Evolutionary conservation across 208 protist species (phyloP), one percentile per base, ranked within the genome.

Genomic region (Phytomonas sp.): DNA sequence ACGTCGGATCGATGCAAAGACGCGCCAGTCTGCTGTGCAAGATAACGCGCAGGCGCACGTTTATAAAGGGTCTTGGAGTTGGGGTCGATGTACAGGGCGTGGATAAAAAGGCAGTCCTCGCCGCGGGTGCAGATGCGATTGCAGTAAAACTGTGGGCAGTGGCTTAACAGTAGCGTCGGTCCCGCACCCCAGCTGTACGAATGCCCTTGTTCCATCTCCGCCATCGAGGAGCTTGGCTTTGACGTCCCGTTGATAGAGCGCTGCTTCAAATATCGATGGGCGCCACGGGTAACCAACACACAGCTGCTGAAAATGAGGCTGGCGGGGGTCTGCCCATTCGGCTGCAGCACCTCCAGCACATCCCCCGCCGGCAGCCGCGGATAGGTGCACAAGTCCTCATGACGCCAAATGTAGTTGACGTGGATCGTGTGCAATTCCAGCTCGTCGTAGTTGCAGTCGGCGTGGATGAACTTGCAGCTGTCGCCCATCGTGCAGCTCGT

Each of bases 111-210:
- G 71, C 89, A 89, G 62, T 76, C 69, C 76, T 85, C 83, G 30
- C 84, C 87, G n/a, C 80, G 81, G 69, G 89, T 84, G 83, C 89
- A 95, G 69, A 93, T 85, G 49, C 83, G 80, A 71, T 95, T 91
- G 76, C 89, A 91, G 77, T 89, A 92, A 74, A 91, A 95, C 59
- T 95, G 87, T 23, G 89, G 83, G 74, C 89, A 95, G 79, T 91
- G 89, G 42, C 42, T 52, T 29, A 83, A 86, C 59, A 89, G 79
- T 14, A 81, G 79, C 23, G 71, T 61, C n/a, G n/a, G n/a, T n/a
- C n/a, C n/a, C n/a, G n/a, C n/a, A n/a, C n/a, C n/a, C n/a, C n/a
- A n/a, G n/a, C n/a, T n/a, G n/a, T n/a, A n/a, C n/a, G n/a, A n/a
- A n/a, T n/a, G n/a, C n/a, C n/a, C n/a, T n/a, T n/a, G n/a, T n/a